A percentile compares a stretch with the other conserved stretches of the same genome.
Conservation (phyloP, 257 asterid genomes). For the Euphrasia confusa region DNA sequence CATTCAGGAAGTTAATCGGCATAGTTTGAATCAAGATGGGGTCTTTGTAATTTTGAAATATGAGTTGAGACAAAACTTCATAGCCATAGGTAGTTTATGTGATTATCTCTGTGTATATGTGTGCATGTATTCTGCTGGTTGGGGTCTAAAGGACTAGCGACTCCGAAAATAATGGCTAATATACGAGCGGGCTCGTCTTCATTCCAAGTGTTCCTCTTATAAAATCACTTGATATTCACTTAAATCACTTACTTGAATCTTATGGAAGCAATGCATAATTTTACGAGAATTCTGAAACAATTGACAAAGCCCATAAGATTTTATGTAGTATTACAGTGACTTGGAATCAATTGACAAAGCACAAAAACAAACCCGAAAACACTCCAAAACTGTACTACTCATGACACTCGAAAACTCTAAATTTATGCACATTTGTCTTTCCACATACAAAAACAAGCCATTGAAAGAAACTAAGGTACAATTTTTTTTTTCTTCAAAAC, state of each 20-base stretch:
- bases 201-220: background rate
- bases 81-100: background rate
- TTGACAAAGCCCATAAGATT: background rate
- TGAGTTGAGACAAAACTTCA: background rate
- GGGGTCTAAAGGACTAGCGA: background rate
- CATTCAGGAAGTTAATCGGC: slow-evolving; percentile 65
- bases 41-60: background rate
- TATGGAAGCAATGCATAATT: background rate
- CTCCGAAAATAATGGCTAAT: background rate
- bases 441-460: slow-evolving; percentile 22
- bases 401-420: slow-evolving; percentile 13
- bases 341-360: background rate
- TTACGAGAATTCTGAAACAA: background rate
- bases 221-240: background rate
- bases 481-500: slow-evolving; percentile 30
- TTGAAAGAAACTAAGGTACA: background rate
- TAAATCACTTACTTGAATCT: background rate
- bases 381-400: slow-evolving; percentile 26
- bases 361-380: slow-evolving; percentile 20
- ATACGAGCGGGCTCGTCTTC: background rate
- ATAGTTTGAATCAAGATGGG: slow-evolving; percentile 29
- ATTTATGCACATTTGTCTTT: slow-evolving; percentile 28
- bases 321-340: no score
- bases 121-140: background rate
- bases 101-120: background rate